phyloP scores from a whole-genome alignment of 371 early-diverging fungal genomes.

The Smittium mucronatum region DNA sequence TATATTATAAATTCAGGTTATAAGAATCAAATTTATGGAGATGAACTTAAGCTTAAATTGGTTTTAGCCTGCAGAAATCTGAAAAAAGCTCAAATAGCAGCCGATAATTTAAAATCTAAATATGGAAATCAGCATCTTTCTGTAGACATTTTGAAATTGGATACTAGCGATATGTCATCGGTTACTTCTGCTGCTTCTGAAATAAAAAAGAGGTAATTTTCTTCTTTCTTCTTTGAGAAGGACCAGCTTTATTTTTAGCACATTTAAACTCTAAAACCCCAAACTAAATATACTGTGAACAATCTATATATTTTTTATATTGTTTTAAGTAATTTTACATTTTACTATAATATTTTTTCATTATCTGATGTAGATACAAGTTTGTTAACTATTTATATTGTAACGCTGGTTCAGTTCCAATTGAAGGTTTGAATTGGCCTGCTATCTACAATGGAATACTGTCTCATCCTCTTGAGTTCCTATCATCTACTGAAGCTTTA shows the following conservation, averaged over 20 bases:
- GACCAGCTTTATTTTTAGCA: too few relatives aligned
- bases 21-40: constrained; percentile 15
- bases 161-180: constrained; percentile 39
- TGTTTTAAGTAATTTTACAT: not conserved
- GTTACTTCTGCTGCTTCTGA: constrained; percentile 28
- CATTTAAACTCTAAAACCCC: too few relatives aligned
- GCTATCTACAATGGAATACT: constrained; percentile 36
- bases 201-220: constrained; percentile 30
- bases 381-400: constrained; percentile 39
- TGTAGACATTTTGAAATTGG: constrained; percentile 34
- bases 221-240: too few relatives aligned
- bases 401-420: constrained; percentile 68
- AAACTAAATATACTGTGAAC: too few relatives aligned
- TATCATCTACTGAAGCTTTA: constrained; percentile 51
- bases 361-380: constrained; percentile 2
- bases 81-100: constrained; percentile 43
- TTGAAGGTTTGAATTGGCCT: constrained; percentile 38
- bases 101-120: constrained; percentile 32
- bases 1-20: too few relatives aligned
- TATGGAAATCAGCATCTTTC: constrained; percentile 25
- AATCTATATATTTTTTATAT: constrained; percentile 40
- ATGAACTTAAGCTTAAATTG: constrained; percentile 31
- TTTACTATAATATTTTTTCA: too few relatives aligned
- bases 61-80: constrained; percentile 64
- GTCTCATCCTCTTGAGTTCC: constrained; percentile 42